Conservation (phyloP, 73 alveolate genomes). For the Paramecium sonneborni region DNA sequence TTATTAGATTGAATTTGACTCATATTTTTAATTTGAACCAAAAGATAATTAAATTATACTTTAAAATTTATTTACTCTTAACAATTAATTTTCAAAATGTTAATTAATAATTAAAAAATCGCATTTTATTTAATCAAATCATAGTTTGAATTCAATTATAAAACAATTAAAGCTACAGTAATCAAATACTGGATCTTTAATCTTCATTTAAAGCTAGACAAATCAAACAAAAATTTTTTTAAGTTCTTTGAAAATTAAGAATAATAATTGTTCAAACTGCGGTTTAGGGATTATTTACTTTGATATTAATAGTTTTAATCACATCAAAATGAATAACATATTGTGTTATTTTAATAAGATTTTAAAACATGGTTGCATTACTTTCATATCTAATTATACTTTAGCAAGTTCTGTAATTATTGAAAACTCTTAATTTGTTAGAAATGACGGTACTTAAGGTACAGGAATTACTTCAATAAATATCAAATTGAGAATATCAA, state of each 20-base stretch:
- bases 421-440: background rate
- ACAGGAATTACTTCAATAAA: background rate
- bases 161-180: background rate
- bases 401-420: background rate
- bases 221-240: background rate
- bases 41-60: background rate
- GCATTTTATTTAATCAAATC: background rate
- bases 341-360: background rate
- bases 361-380: background rate
- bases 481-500: too few relatives aligned
- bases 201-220: background rate
- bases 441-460: background rate
- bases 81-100: background rate
- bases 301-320: background rate
- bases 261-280: background rate
- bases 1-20: background rate
- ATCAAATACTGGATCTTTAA: background rate
- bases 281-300: background rate
- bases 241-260: background rate
- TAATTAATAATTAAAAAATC: background rate
- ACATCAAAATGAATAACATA: background rate
- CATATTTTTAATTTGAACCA: background rate
- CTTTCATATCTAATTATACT: background rate
- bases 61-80: background rate
- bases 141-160: background rate